phyloP scores from a whole-genome alignment of 2,329 filamentous ascomycete genomes.

The Esteya vermicola region DNA sequence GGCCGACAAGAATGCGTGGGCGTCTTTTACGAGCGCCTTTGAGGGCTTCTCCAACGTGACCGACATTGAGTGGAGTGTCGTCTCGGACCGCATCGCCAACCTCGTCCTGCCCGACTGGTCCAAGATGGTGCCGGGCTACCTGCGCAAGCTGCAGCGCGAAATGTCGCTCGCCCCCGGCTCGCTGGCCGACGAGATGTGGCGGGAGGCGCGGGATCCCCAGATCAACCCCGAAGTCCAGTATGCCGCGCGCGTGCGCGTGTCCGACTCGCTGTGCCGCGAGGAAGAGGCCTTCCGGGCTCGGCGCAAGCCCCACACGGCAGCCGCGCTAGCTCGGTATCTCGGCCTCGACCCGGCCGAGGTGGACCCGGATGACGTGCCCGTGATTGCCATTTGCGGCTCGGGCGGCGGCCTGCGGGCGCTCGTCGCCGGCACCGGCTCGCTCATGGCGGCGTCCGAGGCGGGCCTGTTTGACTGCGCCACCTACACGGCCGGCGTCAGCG shows the following conservation, averaged over 20 bases:
- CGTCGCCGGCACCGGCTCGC: conserved; percentile 79
- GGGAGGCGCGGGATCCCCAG: conserved; percentile 70
- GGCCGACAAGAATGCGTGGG: conserved; percentile 28
- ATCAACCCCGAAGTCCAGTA: conserved; percentile 79
- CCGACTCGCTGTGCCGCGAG: conserved; percentile 65
- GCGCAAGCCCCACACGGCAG: conserved; percentile 52
- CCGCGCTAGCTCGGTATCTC: conserved; percentile 71
- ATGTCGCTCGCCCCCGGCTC: conserved; percentile 79
- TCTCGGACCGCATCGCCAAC: conserved; percentile 49
- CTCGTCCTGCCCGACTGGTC: conserved; percentile 75
- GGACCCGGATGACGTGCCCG: conserved; percentile 84
- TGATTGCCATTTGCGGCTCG: conserved; percentile 87
- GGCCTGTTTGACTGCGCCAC: conserved; percentile 89
- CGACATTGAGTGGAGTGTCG: conserved; percentile 37
- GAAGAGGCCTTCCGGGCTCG: conserved; percentile 62
- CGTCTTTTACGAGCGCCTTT: conserved; percentile 30
- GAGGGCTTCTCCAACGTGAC: conserved; percentile 37
- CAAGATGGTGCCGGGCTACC: conserved; percentile 56
- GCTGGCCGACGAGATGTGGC: conserved; percentile 85
- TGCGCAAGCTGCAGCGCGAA: conserved; percentile 75
- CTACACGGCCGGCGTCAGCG: conserved; percentile 90
- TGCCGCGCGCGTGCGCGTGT: conserved; percentile 70
- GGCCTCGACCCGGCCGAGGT: conserved; percentile 56
- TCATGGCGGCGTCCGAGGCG: conserved; percentile 69
- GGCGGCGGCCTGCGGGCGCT: conserved; percentile 83